Conservation (phyloP, 1,284 basidiomycete species). For the Vanrija sp. region DNA sequence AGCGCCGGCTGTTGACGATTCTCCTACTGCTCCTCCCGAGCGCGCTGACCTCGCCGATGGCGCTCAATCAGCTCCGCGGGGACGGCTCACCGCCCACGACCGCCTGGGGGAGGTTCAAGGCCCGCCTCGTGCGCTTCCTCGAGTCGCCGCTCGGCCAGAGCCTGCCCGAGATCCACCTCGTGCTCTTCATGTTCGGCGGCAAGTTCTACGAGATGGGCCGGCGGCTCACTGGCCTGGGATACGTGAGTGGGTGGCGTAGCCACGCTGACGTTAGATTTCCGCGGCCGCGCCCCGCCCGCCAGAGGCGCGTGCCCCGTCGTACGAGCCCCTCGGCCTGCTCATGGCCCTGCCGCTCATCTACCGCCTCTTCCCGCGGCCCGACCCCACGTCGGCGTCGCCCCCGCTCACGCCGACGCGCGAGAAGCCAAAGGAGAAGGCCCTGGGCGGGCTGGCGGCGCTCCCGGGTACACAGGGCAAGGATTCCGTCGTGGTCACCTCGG, state of each 20-base stretch:
- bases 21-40: conserved; percentile 57
- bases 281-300: conserved; percentile 60
- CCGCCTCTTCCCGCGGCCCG: conserved; percentile 47
- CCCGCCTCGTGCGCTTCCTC: conserved; percentile 22
- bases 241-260: conserved; percentile 55
- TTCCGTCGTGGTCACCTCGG: conserved; percentile 53
- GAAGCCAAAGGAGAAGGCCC: conserved; percentile 5
- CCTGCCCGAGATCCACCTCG: conserved; percentile 66
- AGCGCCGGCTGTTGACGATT: conserved; percentile 60
- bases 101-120: conserved; percentile 6
- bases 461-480: conserved; percentile 3
- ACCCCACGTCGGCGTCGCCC: background rate
- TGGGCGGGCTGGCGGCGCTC: conserved; percentile 8
- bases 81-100: conserved; percentile 3
- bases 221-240: conserved; percentile 65
- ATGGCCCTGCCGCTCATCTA: conserved; percentile 66
- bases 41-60: conserved; percentile 53
- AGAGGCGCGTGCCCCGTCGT: conserved; percentile 70
- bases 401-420: background rate
- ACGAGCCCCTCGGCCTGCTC: conserved; percentile 75
- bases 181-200: conserved; percentile 74
- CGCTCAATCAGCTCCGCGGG: conserved; percentile 50
- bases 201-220: conserved; percentile 71
- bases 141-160: conserved; percentile 35
- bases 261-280: conserved; percentile 58